phyloP scores from a whole-genome alignment of 305 asterid species.

The Fraxinus xanthoxyloides region DNA sequence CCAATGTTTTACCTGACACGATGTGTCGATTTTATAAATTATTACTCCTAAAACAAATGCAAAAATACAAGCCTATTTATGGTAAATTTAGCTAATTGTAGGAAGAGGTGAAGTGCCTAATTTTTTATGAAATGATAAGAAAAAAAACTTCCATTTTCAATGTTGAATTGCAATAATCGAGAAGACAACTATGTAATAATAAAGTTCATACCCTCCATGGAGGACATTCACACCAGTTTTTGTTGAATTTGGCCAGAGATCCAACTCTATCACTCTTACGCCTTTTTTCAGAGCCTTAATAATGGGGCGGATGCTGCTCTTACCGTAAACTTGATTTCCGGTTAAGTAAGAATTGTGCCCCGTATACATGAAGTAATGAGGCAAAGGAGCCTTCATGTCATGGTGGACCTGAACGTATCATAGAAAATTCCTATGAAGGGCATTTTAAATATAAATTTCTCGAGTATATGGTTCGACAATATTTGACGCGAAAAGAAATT shows the following conservation, averaged over 20 bases:
- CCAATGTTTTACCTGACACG: neutral
- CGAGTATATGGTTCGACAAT: neutral
- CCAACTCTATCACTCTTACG: slow-evolving; percentile 30
- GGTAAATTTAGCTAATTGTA: neutral
- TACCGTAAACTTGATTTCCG: slow-evolving; percentile 25
- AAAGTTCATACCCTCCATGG: slow-evolving; percentile 29
- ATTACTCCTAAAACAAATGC: neutral
- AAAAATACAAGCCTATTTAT: neutral
- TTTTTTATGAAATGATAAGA: neutral
- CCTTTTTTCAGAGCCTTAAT: slow-evolving; percentile 26
- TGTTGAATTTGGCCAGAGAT: slow-evolving; percentile 26
- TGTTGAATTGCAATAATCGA: neutral
- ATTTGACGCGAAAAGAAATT: neutral
- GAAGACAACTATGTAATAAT: neutral
- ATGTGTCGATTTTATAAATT: neutral
- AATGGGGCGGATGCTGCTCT: slow-evolving; percentile 24
- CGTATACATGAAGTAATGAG: neutral
- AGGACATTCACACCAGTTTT: slow-evolving; percentile 17
- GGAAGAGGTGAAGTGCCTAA: neutral
- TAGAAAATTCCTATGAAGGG: neutral
- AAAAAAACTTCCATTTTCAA: neutral
- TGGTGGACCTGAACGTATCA: neutral
- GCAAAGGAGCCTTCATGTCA: neutral
- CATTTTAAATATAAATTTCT: neutral
- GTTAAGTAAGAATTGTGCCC: slow-evolving; percentile 19